A percentile compares a stretch with the other conserved stretches of the same genome.
phyloP scores from a whole-genome alignment of 345 rosid species.

The Conringia planisiliqua region DNA sequence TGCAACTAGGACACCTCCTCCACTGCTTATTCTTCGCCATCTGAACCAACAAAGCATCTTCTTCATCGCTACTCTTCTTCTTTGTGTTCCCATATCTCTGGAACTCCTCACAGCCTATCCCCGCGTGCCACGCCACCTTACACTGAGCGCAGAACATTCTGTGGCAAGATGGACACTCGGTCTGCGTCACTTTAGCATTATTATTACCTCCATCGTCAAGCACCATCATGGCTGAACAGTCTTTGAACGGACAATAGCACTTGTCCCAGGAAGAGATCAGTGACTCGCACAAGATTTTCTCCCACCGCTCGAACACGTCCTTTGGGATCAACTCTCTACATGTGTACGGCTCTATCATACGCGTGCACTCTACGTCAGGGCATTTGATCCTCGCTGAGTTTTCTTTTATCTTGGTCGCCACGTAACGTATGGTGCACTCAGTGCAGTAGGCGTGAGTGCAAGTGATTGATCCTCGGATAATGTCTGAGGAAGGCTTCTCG shows the following conservation, averaged over 20 bases:
- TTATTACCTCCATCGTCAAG: slow-evolving; percentile 18
- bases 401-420: slow-evolving; percentile 37
- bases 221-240: slow-evolving; percentile 59
- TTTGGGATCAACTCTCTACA: slow-evolving; percentile 43
- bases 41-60: slow-evolving; percentile 37
- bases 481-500: slow-evolving; percentile 34
- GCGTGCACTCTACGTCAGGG: slow-evolving; percentile 50
- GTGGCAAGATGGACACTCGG: slow-evolving; percentile 66
- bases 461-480: slow-evolving; percentile 31
- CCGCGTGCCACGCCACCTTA: slow-evolving; percentile 25
- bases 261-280: slow-evolving; percentile 35
- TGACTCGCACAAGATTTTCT: slow-evolving; percentile 42
- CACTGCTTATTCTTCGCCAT: slow-evolving; percentile 47
- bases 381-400: slow-evolving; percentile 36
- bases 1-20: slow-evolving; percentile 46
- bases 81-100: slow-evolving; percentile 29
- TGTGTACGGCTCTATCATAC: slow-evolving; percentile 41
- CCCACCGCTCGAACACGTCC: slow-evolving; percentile 55
- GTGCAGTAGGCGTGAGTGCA: slow-evolving; percentile 57
- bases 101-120: slow-evolving; percentile 36
- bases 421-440: slow-evolving; percentile 48
- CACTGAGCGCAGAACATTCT: slow-evolving; percentile 32
- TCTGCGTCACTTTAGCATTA: slow-evolving; percentile 39
- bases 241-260: slow-evolving; percentile 69
- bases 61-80: slow-evolving; percentile 25